These are phyloP conservation scores for Pezicula carpinea DNA, from an alignment of 2,329 filamentous ascomycete species.

Conservation along the genomic window DNA sequence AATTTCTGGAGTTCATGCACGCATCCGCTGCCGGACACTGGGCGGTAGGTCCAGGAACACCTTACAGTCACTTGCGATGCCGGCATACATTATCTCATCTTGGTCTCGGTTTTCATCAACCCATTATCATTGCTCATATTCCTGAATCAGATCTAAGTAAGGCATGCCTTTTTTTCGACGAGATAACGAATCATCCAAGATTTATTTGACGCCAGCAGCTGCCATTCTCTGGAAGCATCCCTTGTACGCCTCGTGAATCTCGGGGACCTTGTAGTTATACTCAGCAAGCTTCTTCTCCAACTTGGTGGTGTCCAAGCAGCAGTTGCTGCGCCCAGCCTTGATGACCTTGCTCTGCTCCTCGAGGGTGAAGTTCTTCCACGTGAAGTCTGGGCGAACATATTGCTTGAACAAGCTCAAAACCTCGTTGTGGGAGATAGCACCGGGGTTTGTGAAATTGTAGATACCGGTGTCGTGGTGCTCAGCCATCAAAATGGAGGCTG, in stretches of 20 bases:
- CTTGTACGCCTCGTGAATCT: constrained; percentile 58
- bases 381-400: constrained; percentile 55
- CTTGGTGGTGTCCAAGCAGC: constrained; percentile 58
- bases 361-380: constrained; percentile 62
- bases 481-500: constrained; percentile 54
- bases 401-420: constrained; percentile 59
- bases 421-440: constrained; percentile 67
- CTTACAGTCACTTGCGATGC: neutral
- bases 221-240: constrained; percentile 61
- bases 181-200: neutral
- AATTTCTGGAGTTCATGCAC: neutral
- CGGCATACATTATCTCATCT: neutral
- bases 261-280: constrained; percentile 53
- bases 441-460: constrained; percentile 69
- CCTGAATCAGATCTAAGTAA: neutral
- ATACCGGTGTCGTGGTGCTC: constrained; percentile 58
- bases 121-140: neutral
- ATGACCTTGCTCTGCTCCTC: constrained; percentile 64
- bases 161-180: neutral
- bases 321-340: constrained; percentile 64
- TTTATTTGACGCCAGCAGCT: constrained; percentile 46
- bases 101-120: too few species aligned
- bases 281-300: constrained; percentile 54
- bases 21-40: neutral
- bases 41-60: too few species aligned